Percentiles rank a stretch among this genome's conserved stretches.
Conservation (phyloP, 352 stramenopile genomes). For the Pythium monospermum region DNA sequence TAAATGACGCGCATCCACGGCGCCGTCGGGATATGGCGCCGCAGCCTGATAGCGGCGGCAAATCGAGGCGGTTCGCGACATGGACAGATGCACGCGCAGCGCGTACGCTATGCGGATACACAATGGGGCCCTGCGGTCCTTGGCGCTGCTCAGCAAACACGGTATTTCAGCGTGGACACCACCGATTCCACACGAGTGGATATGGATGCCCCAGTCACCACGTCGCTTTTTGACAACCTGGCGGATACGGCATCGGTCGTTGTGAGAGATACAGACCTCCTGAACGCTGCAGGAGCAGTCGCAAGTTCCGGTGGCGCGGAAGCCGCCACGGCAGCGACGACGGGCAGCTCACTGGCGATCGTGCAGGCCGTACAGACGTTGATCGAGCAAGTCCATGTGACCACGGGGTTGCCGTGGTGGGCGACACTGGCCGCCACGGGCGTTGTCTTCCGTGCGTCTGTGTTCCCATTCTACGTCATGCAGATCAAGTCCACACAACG, state of each 20-base stretch:
- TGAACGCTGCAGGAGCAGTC: conserved; percentile 4
- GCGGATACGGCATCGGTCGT: conserved; percentile 6
- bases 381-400: conserved; percentile 58
- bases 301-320: not conserved
- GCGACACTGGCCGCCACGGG: conserved; percentile 59
- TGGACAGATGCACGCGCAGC: not conserved
- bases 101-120: not conserved
- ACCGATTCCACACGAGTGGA: not conserved
- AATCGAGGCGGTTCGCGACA: conserved; percentile 4
- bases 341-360: conserved; percentile 23
- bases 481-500: conserved; percentile 66
- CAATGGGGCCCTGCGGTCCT: not conserved
- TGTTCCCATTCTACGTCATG: conserved; percentile 73
- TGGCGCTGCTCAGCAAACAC: not conserved
- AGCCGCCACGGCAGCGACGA: no score
- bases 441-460: conserved; percentile 49
- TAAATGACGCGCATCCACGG: conserved; percentile 15
- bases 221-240: conserved; percentile 5
- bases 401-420: conserved; percentile 73
- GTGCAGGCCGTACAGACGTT: conserved; percentile 56
- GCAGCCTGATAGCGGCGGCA: no score
- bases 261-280: conserved; percentile 11
- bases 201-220: not conserved
- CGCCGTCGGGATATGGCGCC: conserved; percentile 1
- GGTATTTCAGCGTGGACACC: conserved; percentile 12